phyloP scores from a whole-genome alignment of 177 flowering plant species.

The Vitis hybrid region DNA sequence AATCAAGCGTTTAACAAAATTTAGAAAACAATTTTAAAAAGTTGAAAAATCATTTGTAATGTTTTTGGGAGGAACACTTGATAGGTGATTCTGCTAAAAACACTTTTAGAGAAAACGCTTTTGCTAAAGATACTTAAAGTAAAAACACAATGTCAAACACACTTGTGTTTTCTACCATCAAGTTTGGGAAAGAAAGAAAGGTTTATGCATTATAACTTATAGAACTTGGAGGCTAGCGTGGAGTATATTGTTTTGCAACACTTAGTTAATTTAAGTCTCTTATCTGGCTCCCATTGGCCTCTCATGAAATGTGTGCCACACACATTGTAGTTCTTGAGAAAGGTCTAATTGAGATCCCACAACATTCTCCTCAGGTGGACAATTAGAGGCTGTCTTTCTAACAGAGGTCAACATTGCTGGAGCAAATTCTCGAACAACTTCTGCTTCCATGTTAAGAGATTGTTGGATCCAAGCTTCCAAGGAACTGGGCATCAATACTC shows the following conservation, averaged over 20 bases:
- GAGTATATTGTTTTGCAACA: background rate
- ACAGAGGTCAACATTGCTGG: slow-evolving; percentile 82
- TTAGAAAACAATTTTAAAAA: too few relatives aligned
- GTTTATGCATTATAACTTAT: background rate
- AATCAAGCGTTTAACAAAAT: too few relatives aligned
- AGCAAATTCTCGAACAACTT: slow-evolving; percentile 48
- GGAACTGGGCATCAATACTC: slow-evolving; percentile 39
- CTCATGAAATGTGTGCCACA: background rate
- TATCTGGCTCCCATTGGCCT: too few relatives aligned
- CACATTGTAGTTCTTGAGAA: background rate
- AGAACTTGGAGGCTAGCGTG: background rate
- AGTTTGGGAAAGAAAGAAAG: too few relatives aligned
- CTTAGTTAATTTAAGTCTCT: too few relatives aligned
- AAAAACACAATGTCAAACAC: too few relatives aligned
- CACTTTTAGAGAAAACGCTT: too few relatives aligned
- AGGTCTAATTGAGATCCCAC: background rate
- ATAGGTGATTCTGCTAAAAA: too few relatives aligned
- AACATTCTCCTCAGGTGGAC: slow-evolving; percentile 30
- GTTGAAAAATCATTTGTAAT: too few relatives aligned
- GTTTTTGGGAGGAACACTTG: too few relatives aligned
- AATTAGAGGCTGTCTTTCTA: slow-evolving; percentile 53
- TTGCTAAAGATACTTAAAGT: too few relatives aligned
- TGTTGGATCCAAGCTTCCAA: slow-evolving; percentile 57
- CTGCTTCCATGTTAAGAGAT: slow-evolving; percentile 54
- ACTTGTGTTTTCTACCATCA: too few relatives aligned